These are phyloP conservation scores for Solanum hybrid DNA, from an alignment of 305 asterid genomes.

Conservation along the genomic window DNA sequence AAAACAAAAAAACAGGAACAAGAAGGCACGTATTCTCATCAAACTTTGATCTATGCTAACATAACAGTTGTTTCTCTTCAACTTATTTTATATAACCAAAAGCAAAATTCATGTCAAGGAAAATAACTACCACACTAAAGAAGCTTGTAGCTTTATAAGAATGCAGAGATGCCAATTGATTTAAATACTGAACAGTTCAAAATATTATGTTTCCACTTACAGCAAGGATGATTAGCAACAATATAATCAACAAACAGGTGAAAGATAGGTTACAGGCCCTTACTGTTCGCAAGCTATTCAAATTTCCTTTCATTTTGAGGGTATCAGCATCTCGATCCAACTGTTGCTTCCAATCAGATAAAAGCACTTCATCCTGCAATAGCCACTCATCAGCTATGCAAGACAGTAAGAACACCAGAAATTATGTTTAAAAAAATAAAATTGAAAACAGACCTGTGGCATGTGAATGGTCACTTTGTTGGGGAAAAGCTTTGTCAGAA, in stretches of 20 bases:
- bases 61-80: background rate
- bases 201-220: background rate
- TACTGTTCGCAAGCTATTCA: slow-evolving; percentile 58
- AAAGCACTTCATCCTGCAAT: slow-evolving; percentile 57
- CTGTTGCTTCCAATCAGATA: slow-evolving; percentile 63
- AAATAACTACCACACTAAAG: background rate
- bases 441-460: slow-evolving; percentile 52
- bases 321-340: slow-evolving; percentile 68
- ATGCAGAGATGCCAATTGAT: background rate
- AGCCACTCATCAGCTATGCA: slow-evolving; percentile 14
- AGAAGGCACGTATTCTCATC: background rate
- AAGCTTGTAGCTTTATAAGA: background rate
- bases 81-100: background rate
- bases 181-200: background rate
- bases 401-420: background rate
- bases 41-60: background rate
- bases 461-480: slow-evolving; percentile 67
- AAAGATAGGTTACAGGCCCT: slow-evolving; percentile 12
- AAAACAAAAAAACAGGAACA: background rate
- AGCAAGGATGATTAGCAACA: background rate
- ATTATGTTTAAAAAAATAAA: background rate
- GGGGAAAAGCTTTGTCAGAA: slow-evolving; percentile 61
- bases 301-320: slow-evolving; percentile 54
- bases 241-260: background rate
- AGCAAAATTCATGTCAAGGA: background rate